Evolutionary conservation across 441 rosid species (phyloP), one percentile per base, ranked within the genome.

Genomic region (Rhodomyrtus psidioides): DNA sequence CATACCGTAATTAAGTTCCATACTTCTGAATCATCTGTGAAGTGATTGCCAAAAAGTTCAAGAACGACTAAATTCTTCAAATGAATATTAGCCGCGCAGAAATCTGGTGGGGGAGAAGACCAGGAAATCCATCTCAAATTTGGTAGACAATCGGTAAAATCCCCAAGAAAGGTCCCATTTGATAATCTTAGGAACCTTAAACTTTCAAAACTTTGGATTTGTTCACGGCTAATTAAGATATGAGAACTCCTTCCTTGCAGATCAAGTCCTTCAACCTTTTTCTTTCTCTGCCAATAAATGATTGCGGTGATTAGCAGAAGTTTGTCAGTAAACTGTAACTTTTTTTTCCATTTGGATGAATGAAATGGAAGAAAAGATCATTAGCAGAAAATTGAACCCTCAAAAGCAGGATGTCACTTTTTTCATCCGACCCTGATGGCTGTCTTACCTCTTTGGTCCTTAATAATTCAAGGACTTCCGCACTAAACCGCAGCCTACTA

Each of bases 191-290:
- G 2, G 54, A 53, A 53, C 54, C 54, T 53, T 17, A 53, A 53
- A 53, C 15, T 53, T 12, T 53, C 54, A 14, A 53, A 53, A 17
- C 54, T 53, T 53, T 53, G 17, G 1, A 53, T 53, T 53, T 53
- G 34, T 23, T n/a, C 65, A 5, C n/a, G 15, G 17, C 34, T 13
- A 26, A 59, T 27, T 3, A 1, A 14, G 9, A n/a, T 27, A 59
- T 27, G 2, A 14, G 5, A 5, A 0, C 1, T 0, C 28, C 8
- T 17, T 6, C 4, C 0, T 0, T 0, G 17, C 0, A 58, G 17
- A 58, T 58, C 17, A 0, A 58, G 6, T 13, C 30, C 62, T 58
- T 58, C 30, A 13, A 58, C 62, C 27, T 58, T 7, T n/a, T 12
- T 7, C 0, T 6, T 12, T 4, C 8, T n/a, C 62, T 58, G 7